Evolutionary conservation across 2,329 filamentous ascomycete species (phyloP).

Genomic region (Ascochyta lentis): DNA sequence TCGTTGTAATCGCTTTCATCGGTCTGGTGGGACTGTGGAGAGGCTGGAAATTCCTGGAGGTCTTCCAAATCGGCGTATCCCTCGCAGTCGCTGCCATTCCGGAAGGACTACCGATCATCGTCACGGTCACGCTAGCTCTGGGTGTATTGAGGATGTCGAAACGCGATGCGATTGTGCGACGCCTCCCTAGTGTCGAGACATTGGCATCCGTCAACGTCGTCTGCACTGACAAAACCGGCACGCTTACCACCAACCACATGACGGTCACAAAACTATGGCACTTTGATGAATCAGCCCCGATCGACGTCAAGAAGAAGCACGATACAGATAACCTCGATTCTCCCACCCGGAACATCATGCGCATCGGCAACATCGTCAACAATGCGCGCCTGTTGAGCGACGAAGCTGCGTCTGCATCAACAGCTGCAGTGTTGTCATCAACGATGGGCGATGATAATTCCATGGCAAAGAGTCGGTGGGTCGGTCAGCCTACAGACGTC

Average conservation of each 20-base stretch:
- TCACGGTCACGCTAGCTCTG: slow-evolving; percentile 92
- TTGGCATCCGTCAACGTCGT: slow-evolving; percentile 99
- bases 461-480: slow-evolving; percentile 85
- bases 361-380: slow-evolving; percentile 96
- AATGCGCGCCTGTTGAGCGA: slow-evolving; percentile 82
- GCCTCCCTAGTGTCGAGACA: slow-evolving; percentile 96
- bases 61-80: slow-evolving; percentile 97
- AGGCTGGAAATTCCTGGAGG: slow-evolving; percentile 87
- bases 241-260: slow-evolving; percentile 97
- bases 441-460: slow-evolving; percentile 70
- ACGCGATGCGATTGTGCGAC: slow-evolving; percentile 91
- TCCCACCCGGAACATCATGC: slow-evolving; percentile 79
- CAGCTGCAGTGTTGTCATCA: slow-evolving; percentile 83
- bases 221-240: slow-evolving; percentile 97
- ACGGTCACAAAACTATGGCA: slow-evolving; percentile 97
- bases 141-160: slow-evolving; percentile 97
- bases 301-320: slow-evolving; percentile 64
- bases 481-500: slow-evolving; percentile 95
- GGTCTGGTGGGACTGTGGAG: slow-evolving; percentile 89
- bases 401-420: slow-evolving; percentile 72
- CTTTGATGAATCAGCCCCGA: slow-evolving; percentile 70
- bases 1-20: slow-evolving; percentile 91
- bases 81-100: slow-evolving; percentile 95
- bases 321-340: slow-evolving; percentile 67
- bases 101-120: slow-evolving; percentile 95